Evolutionary conservation across 176 grass and related monocot species (phyloP).

Genomic region (Triticum turgidum): DNA sequence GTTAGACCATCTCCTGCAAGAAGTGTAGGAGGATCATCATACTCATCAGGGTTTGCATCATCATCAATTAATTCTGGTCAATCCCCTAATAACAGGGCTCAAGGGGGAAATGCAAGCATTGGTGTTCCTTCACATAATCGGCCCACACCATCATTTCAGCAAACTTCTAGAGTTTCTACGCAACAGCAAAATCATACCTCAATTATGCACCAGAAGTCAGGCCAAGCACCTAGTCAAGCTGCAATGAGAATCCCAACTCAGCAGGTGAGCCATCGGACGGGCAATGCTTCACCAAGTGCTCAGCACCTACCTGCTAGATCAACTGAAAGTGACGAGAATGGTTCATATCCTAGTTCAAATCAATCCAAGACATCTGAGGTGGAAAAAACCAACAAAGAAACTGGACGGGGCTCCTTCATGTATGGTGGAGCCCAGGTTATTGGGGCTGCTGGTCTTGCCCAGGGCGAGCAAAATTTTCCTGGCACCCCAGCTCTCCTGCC

Average conservation of each 20-base stretch:
- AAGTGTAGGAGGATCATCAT: not conserved
- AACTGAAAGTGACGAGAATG: slow-evolving; percentile 52
- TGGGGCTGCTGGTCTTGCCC: slow-evolving; percentile 59
- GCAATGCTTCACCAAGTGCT: slow-evolving; percentile 39
- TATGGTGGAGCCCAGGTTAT: slow-evolving; percentile 77
- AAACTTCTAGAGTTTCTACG: slow-evolving; percentile 47
- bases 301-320: slow-evolving; percentile 42
- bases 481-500: slow-evolving; percentile 92
- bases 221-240: slow-evolving; percentile 44
- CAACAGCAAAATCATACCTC: slow-evolving; percentile 49
- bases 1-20: slow-evolving; percentile 39
- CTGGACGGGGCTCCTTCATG: slow-evolving; percentile 58
- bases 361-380: slow-evolving; percentile 44
- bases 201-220: slow-evolving; percentile 50
- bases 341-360: slow-evolving; percentile 53
- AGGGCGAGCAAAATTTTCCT: slow-evolving; percentile 87
- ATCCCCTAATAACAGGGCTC: slow-evolving; percentile 41
- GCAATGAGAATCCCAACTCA: slow-evolving; percentile 39
- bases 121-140: slow-evolving; percentile 48
- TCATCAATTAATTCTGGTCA: slow-evolving; percentile 39
- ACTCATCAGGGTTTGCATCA: slow-evolving; percentile 44
- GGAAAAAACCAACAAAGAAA: slow-evolving; percentile 56
- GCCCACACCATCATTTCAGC: slow-evolving; percentile 35
- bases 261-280: slow-evolving; percentile 40
- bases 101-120: slow-evolving; percentile 43